Evolutionary conservation across 495 filamentous ascomycete species (phyloP).

Genomic region (Massariosphaeria phaeospora): DNA sequence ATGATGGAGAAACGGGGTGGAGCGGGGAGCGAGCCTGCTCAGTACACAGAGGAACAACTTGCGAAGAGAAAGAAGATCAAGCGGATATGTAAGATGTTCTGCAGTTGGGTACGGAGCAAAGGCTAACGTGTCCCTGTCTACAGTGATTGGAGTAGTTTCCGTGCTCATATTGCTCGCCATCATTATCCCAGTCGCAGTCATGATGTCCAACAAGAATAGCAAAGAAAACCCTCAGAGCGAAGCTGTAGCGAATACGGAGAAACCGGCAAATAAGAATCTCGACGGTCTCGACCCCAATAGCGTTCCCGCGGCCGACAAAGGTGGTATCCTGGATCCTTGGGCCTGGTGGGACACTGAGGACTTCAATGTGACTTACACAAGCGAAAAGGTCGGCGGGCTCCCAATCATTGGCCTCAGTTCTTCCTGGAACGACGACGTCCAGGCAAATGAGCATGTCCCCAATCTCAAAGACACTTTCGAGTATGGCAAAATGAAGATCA

Average conservation of each 20-base stretch:
- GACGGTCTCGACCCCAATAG: constrained; percentile 53
- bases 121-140: constrained; percentile 7
- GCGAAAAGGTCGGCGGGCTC: constrained; percentile 75
- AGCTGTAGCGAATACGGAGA: constrained; percentile 35
- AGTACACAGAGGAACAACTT: constrained; percentile 35
- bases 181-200: constrained; percentile 67
- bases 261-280: constrained; percentile 54
- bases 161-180: constrained; percentile 62
- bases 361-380: constrained; percentile 93
- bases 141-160: constrained; percentile 51
- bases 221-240: constrained; percentile 19
- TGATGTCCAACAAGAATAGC: constrained; percentile 62
- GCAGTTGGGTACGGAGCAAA: background rate
- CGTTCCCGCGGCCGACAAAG: constrained; percentile 64
- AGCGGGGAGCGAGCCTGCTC: constrained; percentile 27
- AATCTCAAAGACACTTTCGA: constrained; percentile 65
- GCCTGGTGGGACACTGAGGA: constrained; percentile 87
- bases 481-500: constrained; percentile 74
- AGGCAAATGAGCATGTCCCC: constrained; percentile 74
- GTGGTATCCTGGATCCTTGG: constrained; percentile 81
- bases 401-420: constrained; percentile 85
- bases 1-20: constrained; percentile 35
- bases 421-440: constrained; percentile 76
- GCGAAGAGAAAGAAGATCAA: constrained; percentile 34
- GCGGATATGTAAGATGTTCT: constrained; percentile 31